Base-by-base conservation (phyloP, 2,329 filamentous ascomycete species). In the Didymella keratinophila region DNA sequence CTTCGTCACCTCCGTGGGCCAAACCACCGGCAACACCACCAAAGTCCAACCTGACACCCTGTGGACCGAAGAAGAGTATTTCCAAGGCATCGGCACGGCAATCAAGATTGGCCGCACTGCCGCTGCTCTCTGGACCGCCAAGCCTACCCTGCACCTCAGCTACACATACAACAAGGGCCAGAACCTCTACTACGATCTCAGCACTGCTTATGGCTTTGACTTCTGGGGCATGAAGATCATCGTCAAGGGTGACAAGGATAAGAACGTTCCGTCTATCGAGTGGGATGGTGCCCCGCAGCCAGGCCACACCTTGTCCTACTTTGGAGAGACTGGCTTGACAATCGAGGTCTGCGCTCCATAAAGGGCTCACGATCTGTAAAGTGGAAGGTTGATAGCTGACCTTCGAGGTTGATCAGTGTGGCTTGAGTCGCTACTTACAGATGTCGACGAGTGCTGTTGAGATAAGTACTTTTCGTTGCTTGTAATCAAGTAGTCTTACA, bases 181-280 rank as follows among this genome's bases (percentile, higher is more conserved):
- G 16, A 62, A 50, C 36, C 48, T 69, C 5, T 74, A 71, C 50
- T 73, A 74, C 47, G 67, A 66, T 28, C 30, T 74, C 23, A 65
- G 64, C 30, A 60, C 62, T 14, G 39, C 48, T 1, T 44, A 60
- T 23, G 71, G 67, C 12, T 69, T 66, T 28, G 66, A 63, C 28
- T 73, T 71, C 43, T 43, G 25, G 45, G 68, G 64, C 6, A 9
- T 63, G 36, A 68, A 63, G 25, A 28, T 71, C 4, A 63, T 58
- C 36, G 34, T 60, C 36, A 56, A 43, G 46, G 57, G 57, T 16
- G 57, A 60, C 14, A 34, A 60, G 36, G 52, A 44, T 4, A 60
- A 60, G 37, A 28, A 56, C 14, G 57, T 52, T 2, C 46, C 34
- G 16, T 21, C 46, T n/a, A 60, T 60, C 10, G 52, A 52, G 11